phyloP scores from a whole-genome alignment of 2,329 filamentous ascomycete species.

The Chaetoscypha palmicola region DNA sequence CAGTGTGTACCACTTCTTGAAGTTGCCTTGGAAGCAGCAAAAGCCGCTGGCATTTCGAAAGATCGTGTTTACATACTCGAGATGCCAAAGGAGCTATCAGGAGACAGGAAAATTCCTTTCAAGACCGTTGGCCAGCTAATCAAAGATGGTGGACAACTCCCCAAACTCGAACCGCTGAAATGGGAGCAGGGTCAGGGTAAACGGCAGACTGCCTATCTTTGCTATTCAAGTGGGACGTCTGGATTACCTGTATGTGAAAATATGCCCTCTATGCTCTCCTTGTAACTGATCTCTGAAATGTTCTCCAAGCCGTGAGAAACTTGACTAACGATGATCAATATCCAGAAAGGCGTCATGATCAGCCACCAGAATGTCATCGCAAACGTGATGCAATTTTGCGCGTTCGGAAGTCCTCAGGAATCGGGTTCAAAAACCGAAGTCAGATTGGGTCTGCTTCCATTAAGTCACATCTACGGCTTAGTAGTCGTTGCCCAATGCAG shows the following conservation, averaged over 20 bases:
- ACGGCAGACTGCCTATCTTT: conserved; percentile 68
- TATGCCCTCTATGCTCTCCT: too few relatives aligned
- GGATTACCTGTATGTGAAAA: conserved; percentile 58
- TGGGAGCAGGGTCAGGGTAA: conserved; percentile 60
- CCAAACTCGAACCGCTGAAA: conserved; percentile 46
- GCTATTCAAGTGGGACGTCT: conserved; percentile 48
- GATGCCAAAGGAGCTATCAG: conserved; percentile 48
- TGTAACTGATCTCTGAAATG: too few relatives aligned
- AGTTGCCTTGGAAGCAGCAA: conserved; percentile 60
- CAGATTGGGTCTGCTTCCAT: conserved; percentile 68
- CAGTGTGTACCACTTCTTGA: conserved; percentile 58
- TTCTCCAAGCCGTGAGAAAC: background rate
- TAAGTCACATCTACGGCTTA: conserved; percentile 78
- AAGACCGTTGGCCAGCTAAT: conserved; percentile 72
- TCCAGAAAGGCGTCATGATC: conserved; percentile 75
- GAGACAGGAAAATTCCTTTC: conserved; percentile 43
- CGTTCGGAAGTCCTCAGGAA: conserved; percentile 48
- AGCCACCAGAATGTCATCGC: conserved; percentile 76
- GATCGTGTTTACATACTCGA: conserved; percentile 69
- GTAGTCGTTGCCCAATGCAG: conserved; percentile 61
- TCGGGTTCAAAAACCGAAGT: conserved; percentile 29
- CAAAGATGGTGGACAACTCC: conserved; percentile 48
- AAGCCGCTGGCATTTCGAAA: conserved; percentile 59
- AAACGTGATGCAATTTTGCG: conserved; percentile 46
- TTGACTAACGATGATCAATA: background rate